Conservation (phyloP, 1,284 basidiomycete species). For the Earliella scabrosa region DNA sequence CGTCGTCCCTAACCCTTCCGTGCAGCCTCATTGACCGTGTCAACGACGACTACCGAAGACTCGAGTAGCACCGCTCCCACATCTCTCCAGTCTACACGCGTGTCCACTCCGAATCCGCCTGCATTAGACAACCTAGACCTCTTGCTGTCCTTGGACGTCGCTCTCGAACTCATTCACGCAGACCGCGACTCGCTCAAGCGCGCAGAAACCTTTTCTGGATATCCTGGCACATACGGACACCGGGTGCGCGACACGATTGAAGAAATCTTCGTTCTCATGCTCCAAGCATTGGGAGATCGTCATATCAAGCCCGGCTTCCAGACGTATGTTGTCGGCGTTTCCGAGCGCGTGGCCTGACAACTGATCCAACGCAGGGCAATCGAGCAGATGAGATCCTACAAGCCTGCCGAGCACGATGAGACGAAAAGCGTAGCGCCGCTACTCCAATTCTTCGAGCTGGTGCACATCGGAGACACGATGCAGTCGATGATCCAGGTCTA, state of each 20-base stretch:
- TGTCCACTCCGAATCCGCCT: constrained; percentile 25
- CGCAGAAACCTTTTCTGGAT: constrained; percentile 87
- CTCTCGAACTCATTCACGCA: constrained; percentile 91
- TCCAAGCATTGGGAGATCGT: constrained; percentile 78
- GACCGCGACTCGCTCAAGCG: constrained; percentile 91
- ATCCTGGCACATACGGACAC: constrained; percentile 82
- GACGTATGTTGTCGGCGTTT: constrained; percentile 51
- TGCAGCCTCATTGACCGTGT: constrained; percentile 29
- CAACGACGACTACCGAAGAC: constrained; percentile 13
- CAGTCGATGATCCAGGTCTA: constrained; percentile 98
- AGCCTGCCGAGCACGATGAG: constrained; percentile 82
- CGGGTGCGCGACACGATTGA: constrained; percentile 90
- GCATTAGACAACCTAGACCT: constrained; percentile 77
- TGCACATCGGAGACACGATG: constrained; percentile 97
- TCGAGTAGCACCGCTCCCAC: constrained; percentile 16
- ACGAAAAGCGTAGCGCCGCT: constrained; percentile 86
- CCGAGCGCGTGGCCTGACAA: background rate
- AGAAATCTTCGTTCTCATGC: constrained; percentile 86
- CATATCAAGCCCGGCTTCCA: constrained; percentile 89
- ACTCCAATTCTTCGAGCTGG: constrained; percentile 96
- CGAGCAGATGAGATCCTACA: constrained; percentile 85
- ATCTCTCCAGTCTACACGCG: constrained; percentile 26
- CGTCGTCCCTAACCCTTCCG: background rate
- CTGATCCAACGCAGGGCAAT: constrained; percentile 59
- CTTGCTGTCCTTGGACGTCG: constrained; percentile 89